These are phyloP conservation scores for Penicillium freii DNA, from an alignment of 2,329 filamentous ascomycete species.

Conservation along the genomic window DNA sequence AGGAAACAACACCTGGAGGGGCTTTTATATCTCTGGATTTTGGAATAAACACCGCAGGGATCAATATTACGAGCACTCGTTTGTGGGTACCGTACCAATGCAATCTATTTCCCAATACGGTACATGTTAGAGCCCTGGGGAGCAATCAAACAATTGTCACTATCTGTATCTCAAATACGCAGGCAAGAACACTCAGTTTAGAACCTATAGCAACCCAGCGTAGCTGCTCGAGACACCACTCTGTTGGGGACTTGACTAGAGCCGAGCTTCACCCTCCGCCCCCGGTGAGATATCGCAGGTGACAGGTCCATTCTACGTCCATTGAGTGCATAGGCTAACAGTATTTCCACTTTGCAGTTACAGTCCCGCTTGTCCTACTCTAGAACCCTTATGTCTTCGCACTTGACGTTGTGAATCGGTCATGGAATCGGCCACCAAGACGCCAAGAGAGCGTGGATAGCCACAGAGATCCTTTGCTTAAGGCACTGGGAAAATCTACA, in stretches of 20 bases:
- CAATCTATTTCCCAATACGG: background rate
- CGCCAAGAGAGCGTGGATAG: background rate
- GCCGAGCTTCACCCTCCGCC: background rate
- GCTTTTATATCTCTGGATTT: background rate
- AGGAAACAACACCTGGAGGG: background rate
- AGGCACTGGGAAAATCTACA: too few relatives aligned
- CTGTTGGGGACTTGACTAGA: background rate
- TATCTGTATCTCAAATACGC: background rate
- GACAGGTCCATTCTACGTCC: rapidly evolving
- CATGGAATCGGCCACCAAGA: background rate
- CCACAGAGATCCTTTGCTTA: too few relatives aligned
- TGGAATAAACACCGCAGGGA: background rate
- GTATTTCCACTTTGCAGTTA: background rate
- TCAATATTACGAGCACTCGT: background rate
- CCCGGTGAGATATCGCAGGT: background rate
- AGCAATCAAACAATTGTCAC: background rate
- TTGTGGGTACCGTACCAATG: background rate
- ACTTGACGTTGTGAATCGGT: background rate
- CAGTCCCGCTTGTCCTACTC: background rate
- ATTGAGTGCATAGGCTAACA: too few relatives aligned
- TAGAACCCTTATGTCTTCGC: background rate
- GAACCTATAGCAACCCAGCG: background rate
- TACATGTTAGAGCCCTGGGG: background rate
- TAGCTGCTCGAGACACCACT: background rate
- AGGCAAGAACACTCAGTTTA: background rate